phyloP scores from a whole-genome alignment of 768 basidiomycete genomes.

The Serendipita indica region DNA sequence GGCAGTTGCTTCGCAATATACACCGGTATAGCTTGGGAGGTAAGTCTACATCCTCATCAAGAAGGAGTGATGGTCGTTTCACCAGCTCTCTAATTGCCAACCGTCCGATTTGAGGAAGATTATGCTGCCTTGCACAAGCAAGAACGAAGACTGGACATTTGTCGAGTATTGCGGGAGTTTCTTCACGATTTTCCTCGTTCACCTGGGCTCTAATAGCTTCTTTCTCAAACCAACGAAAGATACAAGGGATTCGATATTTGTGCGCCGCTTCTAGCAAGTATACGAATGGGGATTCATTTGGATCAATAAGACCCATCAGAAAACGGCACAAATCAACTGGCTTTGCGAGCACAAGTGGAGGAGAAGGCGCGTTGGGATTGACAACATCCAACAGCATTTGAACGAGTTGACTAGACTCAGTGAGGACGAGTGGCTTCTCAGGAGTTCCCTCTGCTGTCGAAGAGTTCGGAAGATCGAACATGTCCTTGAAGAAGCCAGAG shows the following conservation, averaged over 20 bases:
- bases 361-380: no score
- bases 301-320: background rate
- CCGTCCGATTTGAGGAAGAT: background rate
- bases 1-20: no score
- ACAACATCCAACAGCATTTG: background rate
- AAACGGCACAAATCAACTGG: background rate
- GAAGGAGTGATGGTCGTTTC: background rate
- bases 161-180: background rate
- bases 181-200: background rate
- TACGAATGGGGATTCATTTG: background rate
- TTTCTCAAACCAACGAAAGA: background rate
- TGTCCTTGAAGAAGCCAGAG: background rate
- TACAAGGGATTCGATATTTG: background rate
- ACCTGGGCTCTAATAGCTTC: background rate
- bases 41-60: no score
- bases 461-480: background rate
- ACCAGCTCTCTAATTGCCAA: slow-evolving; percentile 1
- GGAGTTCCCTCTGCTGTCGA: background rate
- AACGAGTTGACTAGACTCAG: background rate
- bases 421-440: background rate
- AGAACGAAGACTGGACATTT: background rate
- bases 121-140: background rate
- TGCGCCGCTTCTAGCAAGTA: background rate
- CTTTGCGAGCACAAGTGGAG: background rate
- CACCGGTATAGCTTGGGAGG: no score